A percentile compares a stretch with the other conserved stretches of the same genome.
Conservation (phyloP, 345 rosid genomes). For the Iberis pinnata region DNA sequence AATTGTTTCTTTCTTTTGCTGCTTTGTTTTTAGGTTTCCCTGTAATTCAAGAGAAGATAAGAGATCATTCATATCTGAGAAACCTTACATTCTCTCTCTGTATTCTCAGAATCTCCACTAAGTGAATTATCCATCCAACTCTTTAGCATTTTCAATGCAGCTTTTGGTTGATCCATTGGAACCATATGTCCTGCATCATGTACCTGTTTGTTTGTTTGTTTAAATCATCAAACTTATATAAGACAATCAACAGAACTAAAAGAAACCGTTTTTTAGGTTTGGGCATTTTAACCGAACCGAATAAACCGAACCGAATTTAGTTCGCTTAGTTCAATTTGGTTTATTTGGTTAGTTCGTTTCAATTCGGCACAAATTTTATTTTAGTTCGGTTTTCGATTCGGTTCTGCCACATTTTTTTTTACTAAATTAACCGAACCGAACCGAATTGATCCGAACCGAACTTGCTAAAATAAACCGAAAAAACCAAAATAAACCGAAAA, state of each 20-base stretch:
- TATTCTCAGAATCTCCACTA: constrained; percentile 15
- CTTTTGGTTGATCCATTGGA: constrained; percentile 97
- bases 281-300: too few species aligned
- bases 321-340: too few species aligned
- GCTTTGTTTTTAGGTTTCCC: neutral
- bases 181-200: constrained; percentile 97
- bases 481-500: too few species aligned
- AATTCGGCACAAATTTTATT: too few species aligned
- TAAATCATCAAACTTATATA: constrained; percentile 6
- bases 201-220: constrained; percentile 39
- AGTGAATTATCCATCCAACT: constrained; percentile 67
- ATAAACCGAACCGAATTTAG: too few species aligned
- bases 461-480: too few species aligned
- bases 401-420: too few species aligned
- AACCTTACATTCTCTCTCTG: constrained; percentile 27
- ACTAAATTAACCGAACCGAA: too few species aligned
- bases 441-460: too few species aligned
- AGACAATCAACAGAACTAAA: neutral
- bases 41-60: constrained; percentile 6
- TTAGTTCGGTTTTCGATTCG: too few species aligned
- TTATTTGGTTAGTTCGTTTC: too few species aligned
- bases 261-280: neutral
- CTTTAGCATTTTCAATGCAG: constrained; percentile 75
- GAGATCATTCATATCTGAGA: constrained; percentile 52
- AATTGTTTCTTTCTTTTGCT: constrained; percentile 4